Evolutionary conservation across 257 asterid species (phyloP), one percentile per base, ranked within the genome.

Genomic region (Scutellaria minor): DNA sequence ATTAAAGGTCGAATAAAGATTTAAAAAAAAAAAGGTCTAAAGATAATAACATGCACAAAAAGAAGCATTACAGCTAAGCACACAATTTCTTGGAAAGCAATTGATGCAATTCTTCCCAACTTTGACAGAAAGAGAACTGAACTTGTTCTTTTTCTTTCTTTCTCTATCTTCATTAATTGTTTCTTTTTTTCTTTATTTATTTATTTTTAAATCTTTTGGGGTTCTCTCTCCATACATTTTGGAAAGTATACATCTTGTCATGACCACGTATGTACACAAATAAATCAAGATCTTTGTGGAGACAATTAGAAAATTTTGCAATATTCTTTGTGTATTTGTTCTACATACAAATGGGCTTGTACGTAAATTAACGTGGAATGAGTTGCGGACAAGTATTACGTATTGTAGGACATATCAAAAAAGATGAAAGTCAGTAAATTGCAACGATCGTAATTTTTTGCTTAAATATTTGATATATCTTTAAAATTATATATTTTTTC

Each of bases 61-160:
- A 72, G 71, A 64, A 74, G 66, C 66, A 54, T 51, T 72, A 48
- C 76, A 61, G 71, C 70, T 57, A 77, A 55, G 59, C 51, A 50
- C 67, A 70, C 75, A 69, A 35, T 69, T 73, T 42, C 13, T 59
- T 67, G 68, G 39, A 81, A 83, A 85, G 86, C 81, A 69, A 64
- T 68, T 66, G 59, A 52, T 71, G 51, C 72, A 74, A 37, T 59
- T 64, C 78, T 81, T 64, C 65, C 72, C 78, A 66, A 70, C 78
- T 76, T 44, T 66, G 11, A 74, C 78, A 60, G 70, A 59, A 59
- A 65, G 53, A 68, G 54, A 52, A 48, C 24, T 55, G 9, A 24
- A 27, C 20, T 55, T 64, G 63, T 18, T 55, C 42, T 63, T 44
- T 57, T 7, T 44, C 22, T 39, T 60, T 48, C 18, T 14, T 18